Conservation (phyloP, 2,329 filamentous ascomycete species). For the Pseudocercospora macadamiae region DNA sequence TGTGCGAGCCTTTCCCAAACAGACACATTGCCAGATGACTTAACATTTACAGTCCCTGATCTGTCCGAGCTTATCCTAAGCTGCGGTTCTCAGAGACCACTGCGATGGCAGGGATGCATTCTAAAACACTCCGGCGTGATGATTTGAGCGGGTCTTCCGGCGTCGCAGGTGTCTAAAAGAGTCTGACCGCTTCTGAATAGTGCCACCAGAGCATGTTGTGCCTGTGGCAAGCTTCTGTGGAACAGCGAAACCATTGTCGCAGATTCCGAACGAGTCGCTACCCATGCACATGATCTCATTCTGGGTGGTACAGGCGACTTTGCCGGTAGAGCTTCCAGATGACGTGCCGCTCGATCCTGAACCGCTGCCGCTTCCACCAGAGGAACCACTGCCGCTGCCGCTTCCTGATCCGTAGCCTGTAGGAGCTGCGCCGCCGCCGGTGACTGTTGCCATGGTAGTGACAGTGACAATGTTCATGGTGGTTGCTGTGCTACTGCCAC, state of each 20-base stretch:
- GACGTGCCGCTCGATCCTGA: constrained; percentile 11
- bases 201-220: constrained; percentile 43
- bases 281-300: constrained; percentile 48
- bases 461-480: constrained; percentile 15
- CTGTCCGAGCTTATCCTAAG: background rate
- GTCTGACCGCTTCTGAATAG: constrained; percentile 27
- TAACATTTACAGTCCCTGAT: background rate
- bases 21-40: too few relatives aligned
- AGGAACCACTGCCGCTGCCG: constrained; percentile 23
- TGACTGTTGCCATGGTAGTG: constrained; percentile 24
- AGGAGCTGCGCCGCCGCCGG: constrained; percentile 13
- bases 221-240: constrained; percentile 44
- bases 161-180: constrained; percentile 8
- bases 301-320: constrained; percentile 30
- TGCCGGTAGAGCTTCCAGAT: constrained; percentile 17
- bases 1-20: too few relatives aligned
- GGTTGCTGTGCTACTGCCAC: constrained; percentile 1
- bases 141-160: background rate
- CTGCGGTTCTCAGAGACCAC: too few relatives aligned
- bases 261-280: constrained; percentile 44
- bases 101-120: too few relatives aligned
- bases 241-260: constrained; percentile 46
- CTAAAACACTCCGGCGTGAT: constrained; percentile 10
- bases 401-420: constrained; percentile 15
- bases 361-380: constrained; percentile 16